phyloP scores from a whole-genome alignment of 2,329 filamentous ascomycete genomes.

The Xylogone sp. region DNA sequence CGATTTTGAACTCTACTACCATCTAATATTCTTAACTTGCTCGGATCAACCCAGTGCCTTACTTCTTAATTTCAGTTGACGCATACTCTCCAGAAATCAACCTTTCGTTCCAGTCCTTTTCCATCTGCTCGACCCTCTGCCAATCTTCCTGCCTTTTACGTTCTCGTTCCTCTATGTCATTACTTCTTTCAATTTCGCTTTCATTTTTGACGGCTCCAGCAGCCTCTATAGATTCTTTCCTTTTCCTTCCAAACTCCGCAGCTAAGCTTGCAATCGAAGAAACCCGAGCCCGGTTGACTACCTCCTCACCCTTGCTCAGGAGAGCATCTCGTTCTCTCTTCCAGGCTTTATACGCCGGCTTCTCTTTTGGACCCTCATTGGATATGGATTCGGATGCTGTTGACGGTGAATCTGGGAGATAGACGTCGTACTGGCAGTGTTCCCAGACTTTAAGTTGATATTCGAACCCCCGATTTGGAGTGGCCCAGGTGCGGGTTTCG shows the following conservation, averaged over 20 bases:
- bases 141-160: neutral
- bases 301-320: conserved; percentile 6
- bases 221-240: neutral
- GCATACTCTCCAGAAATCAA: too few relatives aligned
- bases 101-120: neutral
- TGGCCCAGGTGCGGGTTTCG: conserved; percentile 13
- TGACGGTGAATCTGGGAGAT: neutral
- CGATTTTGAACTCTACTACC: too few relatives aligned
- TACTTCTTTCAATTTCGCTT: neutral
- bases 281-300: conserved; percentile 5
- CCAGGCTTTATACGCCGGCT: conserved; percentile 9
- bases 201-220: neutral
- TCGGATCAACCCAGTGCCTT: too few relatives aligned
- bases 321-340: conserved; percentile 6
- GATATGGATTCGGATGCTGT: neutral
- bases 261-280: conserved; percentile 5
- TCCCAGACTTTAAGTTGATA: conserved; percentile 17
- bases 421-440: conserved; percentile 5
- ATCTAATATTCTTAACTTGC: too few relatives aligned
- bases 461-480: conserved; percentile 18
- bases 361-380: neutral
- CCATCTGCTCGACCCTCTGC: conserved; percentile 4
- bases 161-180: neutral
- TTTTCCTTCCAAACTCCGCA: conserved; percentile 7
- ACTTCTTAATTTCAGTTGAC: too few relatives aligned